phyloP scores from a whole-genome alignment of 371 early-diverging fungal genomes.

The Mucor plumbeus region DNA sequence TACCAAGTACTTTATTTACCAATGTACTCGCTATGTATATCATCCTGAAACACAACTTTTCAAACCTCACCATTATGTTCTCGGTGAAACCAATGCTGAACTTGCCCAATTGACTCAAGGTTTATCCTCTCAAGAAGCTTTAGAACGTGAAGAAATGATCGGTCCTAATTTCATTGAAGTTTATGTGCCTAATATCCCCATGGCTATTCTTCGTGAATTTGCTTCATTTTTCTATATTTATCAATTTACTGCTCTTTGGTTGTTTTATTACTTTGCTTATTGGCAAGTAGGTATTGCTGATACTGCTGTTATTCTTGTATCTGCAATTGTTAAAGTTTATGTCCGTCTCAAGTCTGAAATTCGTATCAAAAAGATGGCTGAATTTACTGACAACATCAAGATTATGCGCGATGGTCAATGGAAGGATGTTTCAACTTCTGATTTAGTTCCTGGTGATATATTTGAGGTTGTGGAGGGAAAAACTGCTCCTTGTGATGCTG shows the following conservation, averaged over 20 bases:
- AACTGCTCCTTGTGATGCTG: constrained; percentile 71
- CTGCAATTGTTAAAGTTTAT: constrained; percentile 73
- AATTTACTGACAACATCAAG: constrained; percentile 53
- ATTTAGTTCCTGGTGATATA: constrained; percentile 79
- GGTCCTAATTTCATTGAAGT: constrained; percentile 79
- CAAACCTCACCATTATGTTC: constrained; percentile 58
- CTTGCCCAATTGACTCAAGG: constrained; percentile 58
- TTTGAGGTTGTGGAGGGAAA: constrained; percentile 62
- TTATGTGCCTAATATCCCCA: constrained; percentile 56
- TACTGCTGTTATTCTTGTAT: constrained; percentile 69
- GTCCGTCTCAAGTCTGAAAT: constrained; percentile 68
- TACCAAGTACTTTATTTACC: constrained; percentile 72
- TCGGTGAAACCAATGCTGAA: constrained; percentile 57
- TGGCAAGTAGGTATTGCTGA: constrained; percentile 78
- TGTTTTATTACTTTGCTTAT: constrained; percentile 77
- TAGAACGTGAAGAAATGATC: constrained; percentile 59
- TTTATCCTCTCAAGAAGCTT: constrained; percentile 62
- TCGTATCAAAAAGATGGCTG: constrained; percentile 72
- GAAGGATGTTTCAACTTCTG: constrained; percentile 52
- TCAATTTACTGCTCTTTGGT: constrained; percentile 76
- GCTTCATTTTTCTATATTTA: constrained; percentile 80
- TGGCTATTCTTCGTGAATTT: constrained; percentile 70
- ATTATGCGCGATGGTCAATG: constrained; percentile 62
- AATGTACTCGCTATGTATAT: constrained; percentile 72
- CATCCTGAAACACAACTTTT: constrained; percentile 42